phyloP scores from a whole-genome alignment of 768 basidiomycete species.

The Naganishia vishniacii region DNA sequence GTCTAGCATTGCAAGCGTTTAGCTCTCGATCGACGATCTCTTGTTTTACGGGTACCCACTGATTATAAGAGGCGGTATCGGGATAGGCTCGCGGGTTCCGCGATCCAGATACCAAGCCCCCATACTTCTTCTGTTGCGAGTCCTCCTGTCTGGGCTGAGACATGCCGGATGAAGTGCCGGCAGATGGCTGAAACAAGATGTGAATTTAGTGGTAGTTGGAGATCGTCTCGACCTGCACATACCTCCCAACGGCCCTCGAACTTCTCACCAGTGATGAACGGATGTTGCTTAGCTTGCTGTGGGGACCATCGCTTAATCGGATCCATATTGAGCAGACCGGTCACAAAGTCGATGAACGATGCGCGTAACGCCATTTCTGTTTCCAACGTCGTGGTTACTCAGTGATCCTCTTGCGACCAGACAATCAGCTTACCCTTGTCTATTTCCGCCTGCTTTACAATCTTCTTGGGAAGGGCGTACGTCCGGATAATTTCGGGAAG shows the following conservation, averaged over 20 bases:
- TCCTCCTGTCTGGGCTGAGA: background rate
- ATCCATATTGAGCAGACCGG: conserved; percentile 86
- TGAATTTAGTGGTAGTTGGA: background rate
- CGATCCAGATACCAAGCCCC: conserved; percentile 53
- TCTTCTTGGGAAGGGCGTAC: conserved; percentile 85
- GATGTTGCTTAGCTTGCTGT: conserved; percentile 89
- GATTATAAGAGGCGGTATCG: conserved; percentile 89
- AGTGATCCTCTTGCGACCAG: too few relatives aligned
- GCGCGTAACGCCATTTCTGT: conserved; percentile 87
- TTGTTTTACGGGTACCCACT: conserved; percentile 41
- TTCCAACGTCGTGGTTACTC: conserved; percentile 11
- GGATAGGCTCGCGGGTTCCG: conserved; percentile 54
- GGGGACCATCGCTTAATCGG: conserved; percentile 95
- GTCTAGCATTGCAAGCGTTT: too few relatives aligned
- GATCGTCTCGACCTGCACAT: background rate
- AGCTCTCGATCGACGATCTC: too few relatives aligned
- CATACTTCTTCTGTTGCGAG: conserved; percentile 55
- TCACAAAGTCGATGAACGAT: conserved; percentile 95
- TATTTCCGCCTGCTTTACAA: conserved; percentile 65
- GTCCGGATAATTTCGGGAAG: conserved; percentile 93
- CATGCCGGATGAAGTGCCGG: background rate
- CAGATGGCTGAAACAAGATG: background rate
- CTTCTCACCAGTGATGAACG: conserved; percentile 97
- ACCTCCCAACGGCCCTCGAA: conserved; percentile 56
- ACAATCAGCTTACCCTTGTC: conserved; percentile 72